These are phyloP conservation scores for Castanospermum australe DNA, from an alignment of 306 rosid genomes.

Conservation along the genomic window DNA sequence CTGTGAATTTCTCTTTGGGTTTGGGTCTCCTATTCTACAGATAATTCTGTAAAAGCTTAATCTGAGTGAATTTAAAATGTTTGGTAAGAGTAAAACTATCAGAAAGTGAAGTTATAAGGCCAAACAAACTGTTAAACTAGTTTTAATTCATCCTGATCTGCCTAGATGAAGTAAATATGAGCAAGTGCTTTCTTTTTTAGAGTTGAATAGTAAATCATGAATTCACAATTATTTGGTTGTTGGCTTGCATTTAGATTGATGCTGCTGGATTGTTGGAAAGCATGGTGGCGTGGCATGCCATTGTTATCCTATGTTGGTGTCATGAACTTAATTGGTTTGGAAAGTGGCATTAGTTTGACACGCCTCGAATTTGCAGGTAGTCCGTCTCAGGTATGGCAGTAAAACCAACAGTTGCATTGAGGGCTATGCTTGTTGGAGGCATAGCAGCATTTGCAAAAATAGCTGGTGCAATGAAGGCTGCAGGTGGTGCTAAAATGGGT, in stretches of 20 bases:
- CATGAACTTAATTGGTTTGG: background rate
- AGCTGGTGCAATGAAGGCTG: conserved; percentile 80
- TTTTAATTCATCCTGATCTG: background rate
- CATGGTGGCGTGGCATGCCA: background rate
- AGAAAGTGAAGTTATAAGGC: background rate
- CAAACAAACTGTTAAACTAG: background rate
- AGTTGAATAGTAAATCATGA: conserved; percentile 5
- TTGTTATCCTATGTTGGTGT: background rate
- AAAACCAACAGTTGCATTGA: conserved; percentile 84
- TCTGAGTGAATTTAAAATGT: conserved; percentile 1
- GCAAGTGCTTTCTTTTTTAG: background rate
- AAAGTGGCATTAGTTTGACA: conserved; percentile 2
- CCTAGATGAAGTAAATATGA: background rate
- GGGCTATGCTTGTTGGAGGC: conserved; percentile 86
- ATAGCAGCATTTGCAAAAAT: conserved; percentile 84
- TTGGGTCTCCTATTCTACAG: background rate
- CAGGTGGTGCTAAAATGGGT: conserved; percentile 80
- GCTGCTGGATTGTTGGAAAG: background rate
- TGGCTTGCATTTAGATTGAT: background rate
- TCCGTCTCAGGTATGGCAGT: conserved; percentile 43
- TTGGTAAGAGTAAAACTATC: background rate
- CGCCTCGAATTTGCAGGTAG: conserved; percentile 33
- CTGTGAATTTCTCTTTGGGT: background rate
- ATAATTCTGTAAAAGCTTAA: background rate
- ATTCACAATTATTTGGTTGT: background rate